Evolutionary conservation across 179 eudicot genomes (phyloP).

Genomic region (Gypsophila paniculata): DNA sequence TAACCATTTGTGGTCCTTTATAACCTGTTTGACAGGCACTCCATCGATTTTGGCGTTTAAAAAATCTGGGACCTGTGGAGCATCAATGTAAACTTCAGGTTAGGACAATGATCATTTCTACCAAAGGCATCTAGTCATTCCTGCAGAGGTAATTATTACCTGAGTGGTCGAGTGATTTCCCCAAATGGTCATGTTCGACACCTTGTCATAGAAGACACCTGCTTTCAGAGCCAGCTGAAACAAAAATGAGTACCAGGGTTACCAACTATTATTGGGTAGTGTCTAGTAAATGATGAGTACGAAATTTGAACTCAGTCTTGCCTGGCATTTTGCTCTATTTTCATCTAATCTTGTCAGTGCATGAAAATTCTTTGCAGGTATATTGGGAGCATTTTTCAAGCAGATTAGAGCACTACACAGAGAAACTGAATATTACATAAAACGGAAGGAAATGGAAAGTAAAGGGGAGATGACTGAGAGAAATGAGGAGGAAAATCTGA

Average conservation of each 20-base stretch:
- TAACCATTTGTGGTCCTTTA: conserved; percentile 78
- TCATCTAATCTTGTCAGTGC: conserved; percentile 94
- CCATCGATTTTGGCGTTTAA: conserved; percentile 85
- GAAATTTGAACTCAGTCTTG: conserved; percentile 8
- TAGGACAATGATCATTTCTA: neutral
- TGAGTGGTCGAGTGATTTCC: conserved; percentile 99
- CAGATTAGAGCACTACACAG: conserved; percentile 84
- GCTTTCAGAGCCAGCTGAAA: conserved; percentile 91
- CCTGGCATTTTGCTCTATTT: conserved; percentile 99
- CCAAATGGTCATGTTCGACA: conserved; percentile 95
- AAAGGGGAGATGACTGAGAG: neutral
- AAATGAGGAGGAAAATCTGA: conserved; percentile 25
- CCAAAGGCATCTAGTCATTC: neutral
- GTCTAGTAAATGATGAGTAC: neutral
- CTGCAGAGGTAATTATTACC: conserved; percentile 31
- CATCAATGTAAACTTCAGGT: neutral
- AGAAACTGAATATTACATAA: conserved; percentile 7
- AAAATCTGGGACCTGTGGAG: conserved; percentile 80
- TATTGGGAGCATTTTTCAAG: conserved; percentile 92
- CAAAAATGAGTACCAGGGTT: neutral
- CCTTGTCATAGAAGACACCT: conserved; percentile 93
- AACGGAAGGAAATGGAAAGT: neutral
- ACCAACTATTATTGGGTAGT: neutral
- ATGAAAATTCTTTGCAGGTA: conserved; percentile 93
- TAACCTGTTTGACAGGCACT: conserved; percentile 73